Evolutionary conservation across 1,139 yeast genomes (phyloP).

Genomic region (Trichomonascaceae sp.): DNA sequence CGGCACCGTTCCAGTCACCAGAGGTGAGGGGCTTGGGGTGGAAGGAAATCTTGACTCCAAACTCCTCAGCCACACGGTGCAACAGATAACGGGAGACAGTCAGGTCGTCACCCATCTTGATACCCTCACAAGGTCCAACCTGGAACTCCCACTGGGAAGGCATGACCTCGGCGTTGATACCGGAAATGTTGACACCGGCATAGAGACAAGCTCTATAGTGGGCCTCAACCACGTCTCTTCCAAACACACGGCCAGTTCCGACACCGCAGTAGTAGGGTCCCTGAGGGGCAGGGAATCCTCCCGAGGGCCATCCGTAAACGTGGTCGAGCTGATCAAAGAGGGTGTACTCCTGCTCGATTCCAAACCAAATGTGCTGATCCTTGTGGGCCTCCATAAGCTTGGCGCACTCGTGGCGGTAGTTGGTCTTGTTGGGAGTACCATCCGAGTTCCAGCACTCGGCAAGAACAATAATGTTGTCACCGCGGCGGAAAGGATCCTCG

Average conservation of each 20-base stretch:
- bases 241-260: constrained; percentile 96
- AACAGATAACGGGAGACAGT: constrained; percentile 92
- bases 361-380: constrained; percentile 85
- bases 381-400: constrained; percentile 91
- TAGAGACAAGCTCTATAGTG: constrained; percentile 96
- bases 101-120: constrained; percentile 91
- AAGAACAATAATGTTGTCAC: constrained; percentile 88
- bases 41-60: constrained; percentile 95
- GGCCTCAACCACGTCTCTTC: constrained; percentile 97
- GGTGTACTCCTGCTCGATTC: constrained; percentile 97
- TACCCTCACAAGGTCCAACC: constrained; percentile 96
- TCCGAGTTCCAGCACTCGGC: constrained; percentile 98
- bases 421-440: constrained; percentile 96
- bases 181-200: constrained; percentile 81
- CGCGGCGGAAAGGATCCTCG: constrained; percentile 96
- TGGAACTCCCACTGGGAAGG: constrained; percentile 99
- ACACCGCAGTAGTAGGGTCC: constrained; percentile 99
- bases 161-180: constrained; percentile 99
- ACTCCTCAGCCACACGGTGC: constrained; percentile 94
- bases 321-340: constrained; percentile 81
- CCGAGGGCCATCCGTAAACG: constrained; percentile 98
- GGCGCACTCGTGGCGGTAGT: constrained; percentile 96
- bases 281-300: constrained; percentile 99
- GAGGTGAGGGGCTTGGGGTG: constrained; percentile 93
- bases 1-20: constrained; percentile 99